These are phyloP conservation scores for Inga leiocalycina DNA, from an alignment of 306 rosid species.

Conservation along the genomic window DNA sequence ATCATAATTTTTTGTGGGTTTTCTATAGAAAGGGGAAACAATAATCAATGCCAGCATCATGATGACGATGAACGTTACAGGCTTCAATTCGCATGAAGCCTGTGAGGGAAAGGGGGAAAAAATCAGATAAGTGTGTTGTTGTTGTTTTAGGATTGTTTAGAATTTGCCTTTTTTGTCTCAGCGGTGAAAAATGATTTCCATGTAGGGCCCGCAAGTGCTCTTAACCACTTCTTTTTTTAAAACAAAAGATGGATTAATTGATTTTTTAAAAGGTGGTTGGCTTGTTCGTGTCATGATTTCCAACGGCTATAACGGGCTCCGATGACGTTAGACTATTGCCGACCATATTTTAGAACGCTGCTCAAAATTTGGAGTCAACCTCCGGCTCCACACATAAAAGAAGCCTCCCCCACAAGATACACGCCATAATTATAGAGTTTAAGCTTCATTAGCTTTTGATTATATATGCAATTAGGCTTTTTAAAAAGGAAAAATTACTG, in stretches of 20 bases:
- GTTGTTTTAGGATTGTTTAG: background rate
- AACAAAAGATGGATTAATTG: too few species aligned
- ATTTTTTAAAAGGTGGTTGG: slow-evolving; percentile 37
- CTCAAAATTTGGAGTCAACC: background rate
- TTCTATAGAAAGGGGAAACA: background rate
- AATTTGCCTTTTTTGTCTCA: background rate
- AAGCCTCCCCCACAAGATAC: background rate
- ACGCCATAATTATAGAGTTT: background rate
- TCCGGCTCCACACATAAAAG: background rate
- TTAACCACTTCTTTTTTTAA: too few species aligned
- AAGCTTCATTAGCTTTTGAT: background rate
- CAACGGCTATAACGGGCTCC: slow-evolving; percentile 42
- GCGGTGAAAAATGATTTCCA: slow-evolving; percentile 25
- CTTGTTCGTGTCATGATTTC: slow-evolving; percentile 8
- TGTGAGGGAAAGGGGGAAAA: background rate
- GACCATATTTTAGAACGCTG: slow-evolving; percentile 27
- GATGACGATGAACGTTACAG: slow-evolving; percentile 27
- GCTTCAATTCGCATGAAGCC: background rate
- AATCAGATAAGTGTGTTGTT: background rate
- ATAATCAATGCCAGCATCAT: slow-evolving; percentile 33
- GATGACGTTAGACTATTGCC: slow-evolving; percentile 19
- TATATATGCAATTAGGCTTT: too few species aligned
- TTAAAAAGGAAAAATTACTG: too few species aligned
- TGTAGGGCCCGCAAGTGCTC: slow-evolving; percentile 32
- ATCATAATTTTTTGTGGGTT: background rate